Evolutionary conservation across 164 flowering plant species (phyloP), one percentile per base, ranked within the genome.

Genomic region (Chimonanthus praecox): DNA sequence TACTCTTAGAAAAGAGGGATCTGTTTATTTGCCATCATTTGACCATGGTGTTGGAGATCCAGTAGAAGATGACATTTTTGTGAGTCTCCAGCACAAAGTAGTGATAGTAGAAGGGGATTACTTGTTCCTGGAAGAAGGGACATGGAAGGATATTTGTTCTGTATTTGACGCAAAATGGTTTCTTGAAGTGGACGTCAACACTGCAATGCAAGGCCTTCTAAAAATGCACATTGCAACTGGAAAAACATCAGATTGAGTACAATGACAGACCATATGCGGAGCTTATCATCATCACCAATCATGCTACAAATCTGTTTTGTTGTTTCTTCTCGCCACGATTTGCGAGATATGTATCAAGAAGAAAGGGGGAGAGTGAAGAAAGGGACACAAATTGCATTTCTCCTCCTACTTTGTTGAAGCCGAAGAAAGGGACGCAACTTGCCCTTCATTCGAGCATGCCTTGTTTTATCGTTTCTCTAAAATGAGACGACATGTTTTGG

Each of bases 11-110:
- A 76, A 66, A 54, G 76, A 88, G 98, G 99, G 97, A 73, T 88
- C 89, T 65, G 97, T 88, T 65, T 90, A 85, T 85, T 91, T 71
- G 33, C 98, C 99, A 13, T 91, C 99, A 58, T 95, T 95, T 82
- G 91, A 90, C 75, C 99, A 93, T 82, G 94, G 94, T 71, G 87
- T 93, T 71, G 99, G 98, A 58, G 98, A 95, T 82, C 99, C 99
- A 58, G 83, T 88, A 18, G 91, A 95, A 87, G 94, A 91, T 85
- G 94, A 88, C 72, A 88, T 95, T 71, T 88, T 89, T 79, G 90
- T 95, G 77, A 81, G 82, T 84, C 83, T 81, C 73, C 87, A 89
- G 99, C 98, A 95, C 81, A 88, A 88, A 79, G 81, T 95, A 33
- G 92, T 95, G 68, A 86, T 95, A 68, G 98, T 93, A 66, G 98